Percentiles rank a stretch among this genome's conserved stretches.
These are phyloP conservation scores for Sonneratia caseolaris DNA, from an alignment of 345 rosid species.

Conservation along the genomic window DNA sequence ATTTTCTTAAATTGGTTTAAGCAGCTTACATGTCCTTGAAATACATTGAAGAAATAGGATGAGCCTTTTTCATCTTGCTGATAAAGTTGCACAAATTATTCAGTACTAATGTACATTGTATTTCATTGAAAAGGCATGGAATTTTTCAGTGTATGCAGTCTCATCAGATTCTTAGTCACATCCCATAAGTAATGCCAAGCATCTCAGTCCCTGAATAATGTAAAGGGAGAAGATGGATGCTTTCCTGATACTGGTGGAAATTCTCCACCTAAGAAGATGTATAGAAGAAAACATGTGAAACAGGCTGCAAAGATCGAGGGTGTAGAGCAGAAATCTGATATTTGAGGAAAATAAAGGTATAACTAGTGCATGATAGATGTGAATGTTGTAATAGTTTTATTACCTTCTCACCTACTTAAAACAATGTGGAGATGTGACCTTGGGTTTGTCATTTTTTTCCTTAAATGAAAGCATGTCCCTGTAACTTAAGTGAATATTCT, in stretches of 20 bases:
- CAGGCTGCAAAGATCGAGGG: slow-evolving; percentile 21
- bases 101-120: slow-evolving; percentile 11
- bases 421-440: not conserved
- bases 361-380: slow-evolving; percentile 1
- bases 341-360: slow-evolving; percentile 36
- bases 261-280: slow-evolving; percentile 31
- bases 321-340: slow-evolving; percentile 21
- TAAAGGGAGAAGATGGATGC: slow-evolving; percentile 26
- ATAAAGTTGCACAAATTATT: not conserved
- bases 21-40: not conserved
- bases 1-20: not conserved
- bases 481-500: too few relatives aligned
- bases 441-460: not conserved
- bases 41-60: not conserved
- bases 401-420: not conserved
- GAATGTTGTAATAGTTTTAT: not conserved
- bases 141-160: slow-evolving; percentile 32
- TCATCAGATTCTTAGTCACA: slow-evolving; percentile 76
- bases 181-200: slow-evolving; percentile 21
- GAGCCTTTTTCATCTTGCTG: not conserved
- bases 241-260: slow-evolving; percentile 15
- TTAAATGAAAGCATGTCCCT: not conserved
- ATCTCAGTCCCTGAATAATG: slow-evolving; percentile 16
- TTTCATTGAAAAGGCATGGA: slow-evolving; percentile 28
- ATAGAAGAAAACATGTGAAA: slow-evolving; percentile 43